Conservation (phyloP, 768 basidiomycete species). For the Lyophyllum semitale region DNA sequence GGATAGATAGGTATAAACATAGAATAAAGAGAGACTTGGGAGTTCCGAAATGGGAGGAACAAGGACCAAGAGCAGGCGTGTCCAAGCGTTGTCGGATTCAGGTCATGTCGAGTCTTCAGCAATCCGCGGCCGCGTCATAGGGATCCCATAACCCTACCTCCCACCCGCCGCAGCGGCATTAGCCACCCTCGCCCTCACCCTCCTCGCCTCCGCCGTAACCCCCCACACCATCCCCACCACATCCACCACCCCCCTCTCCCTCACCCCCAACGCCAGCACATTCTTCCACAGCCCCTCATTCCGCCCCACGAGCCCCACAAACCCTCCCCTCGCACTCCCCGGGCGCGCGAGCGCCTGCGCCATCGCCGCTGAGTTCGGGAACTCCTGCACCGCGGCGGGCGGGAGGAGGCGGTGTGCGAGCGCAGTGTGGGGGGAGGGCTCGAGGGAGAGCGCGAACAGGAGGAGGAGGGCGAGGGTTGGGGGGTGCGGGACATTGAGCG, state of each 20-base stretch:
- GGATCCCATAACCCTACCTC: neutral
- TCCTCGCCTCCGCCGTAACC: conserved; percentile 67
- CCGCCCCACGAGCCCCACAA: conserved; percentile 34
- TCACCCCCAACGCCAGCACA: conserved; percentile 53
- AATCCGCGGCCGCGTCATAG: no score
- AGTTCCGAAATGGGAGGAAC: no score
- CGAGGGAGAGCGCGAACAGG: conserved; percentile 58
- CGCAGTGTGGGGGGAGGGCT: conserved; percentile 35
- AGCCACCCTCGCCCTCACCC: conserved; percentile 9
- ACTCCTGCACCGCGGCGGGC: conserved; percentile 53
- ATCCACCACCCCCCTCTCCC: conserved; percentile 44
- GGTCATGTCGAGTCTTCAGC: no score
- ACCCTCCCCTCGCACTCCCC: conserved; percentile 33
- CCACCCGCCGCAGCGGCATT: neutral
- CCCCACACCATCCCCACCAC: conserved; percentile 69
- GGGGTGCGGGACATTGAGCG: conserved; percentile 51
- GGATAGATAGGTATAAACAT: neutral
- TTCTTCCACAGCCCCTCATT: conserved; percentile 74
- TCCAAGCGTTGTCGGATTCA: no score
- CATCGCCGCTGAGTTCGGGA: conserved; percentile 63
- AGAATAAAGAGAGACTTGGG: neutral
- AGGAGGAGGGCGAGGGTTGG: conserved; percentile 57
- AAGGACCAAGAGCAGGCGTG: neutral
- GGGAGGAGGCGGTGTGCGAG: conserved; percentile 60
- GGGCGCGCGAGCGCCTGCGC: conserved; percentile 46